Percentiles rank a stretch among this genome's conserved stretches.
These are phyloP conservation scores for Nicotiana sylvestris DNA, from an alignment of 257 asterid species.

Conservation along the genomic window DNA sequence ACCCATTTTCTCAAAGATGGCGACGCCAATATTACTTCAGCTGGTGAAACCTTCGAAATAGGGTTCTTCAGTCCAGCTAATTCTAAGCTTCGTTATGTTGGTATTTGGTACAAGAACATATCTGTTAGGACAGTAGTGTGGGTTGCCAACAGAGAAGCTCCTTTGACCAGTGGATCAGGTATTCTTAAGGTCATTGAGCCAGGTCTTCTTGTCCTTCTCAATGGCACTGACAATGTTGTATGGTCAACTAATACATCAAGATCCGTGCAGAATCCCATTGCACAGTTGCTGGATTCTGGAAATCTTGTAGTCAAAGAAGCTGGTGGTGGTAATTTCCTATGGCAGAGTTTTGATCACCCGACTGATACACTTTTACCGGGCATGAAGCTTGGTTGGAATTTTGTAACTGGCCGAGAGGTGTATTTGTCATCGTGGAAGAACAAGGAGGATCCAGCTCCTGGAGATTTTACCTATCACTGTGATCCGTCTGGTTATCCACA, in stretches of 20 bases:
- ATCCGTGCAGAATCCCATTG: conserved; percentile 3
- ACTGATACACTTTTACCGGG: conserved; percentile 25
- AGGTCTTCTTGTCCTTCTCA: conserved; percentile 15
- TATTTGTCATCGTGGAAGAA: conserved; percentile 37
- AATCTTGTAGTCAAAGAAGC: conserved; percentile 30
- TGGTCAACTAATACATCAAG: conserved; percentile 24
- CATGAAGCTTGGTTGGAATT: conserved; percentile 9
- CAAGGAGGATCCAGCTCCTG: conserved; percentile 35
- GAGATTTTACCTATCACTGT: conserved; percentile 20
- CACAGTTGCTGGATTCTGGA: conserved; percentile 25
- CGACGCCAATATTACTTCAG: conserved; percentile 9
- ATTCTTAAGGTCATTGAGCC: conserved; percentile 9
- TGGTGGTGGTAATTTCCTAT: background rate
- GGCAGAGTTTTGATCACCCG: conserved; percentile 11
- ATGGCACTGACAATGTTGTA: conserved; percentile 5
- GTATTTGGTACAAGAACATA: conserved; percentile 18
- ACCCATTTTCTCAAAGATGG: conserved; percentile 16
- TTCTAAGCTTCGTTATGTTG: conserved; percentile 15
- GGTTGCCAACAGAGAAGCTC: conserved; percentile 23
- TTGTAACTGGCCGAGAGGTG: background rate
- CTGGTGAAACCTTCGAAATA: conserved; percentile 19
- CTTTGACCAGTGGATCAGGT: conserved; percentile 14
- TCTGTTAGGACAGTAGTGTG: background rate
- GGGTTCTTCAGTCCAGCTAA: conserved; percentile 29
- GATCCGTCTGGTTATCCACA: conserved; percentile 27